phyloP scores from a whole-genome alignment of 2,329 filamentous ascomycete species.

The Arachnopeziza araneosa region DNA sequence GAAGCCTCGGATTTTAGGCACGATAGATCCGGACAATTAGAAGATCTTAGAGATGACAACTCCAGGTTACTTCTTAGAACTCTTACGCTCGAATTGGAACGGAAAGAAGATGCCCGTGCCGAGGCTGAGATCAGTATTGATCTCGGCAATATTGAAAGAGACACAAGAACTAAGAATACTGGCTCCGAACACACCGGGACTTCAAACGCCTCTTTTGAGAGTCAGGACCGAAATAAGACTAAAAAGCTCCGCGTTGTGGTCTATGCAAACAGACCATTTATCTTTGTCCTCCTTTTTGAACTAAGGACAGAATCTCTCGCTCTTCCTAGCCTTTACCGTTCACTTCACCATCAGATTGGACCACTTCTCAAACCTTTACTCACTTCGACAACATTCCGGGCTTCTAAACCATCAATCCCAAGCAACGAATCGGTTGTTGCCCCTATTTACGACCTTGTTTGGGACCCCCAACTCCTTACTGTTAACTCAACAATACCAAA shows the following conservation, averaged over 20 bases:
- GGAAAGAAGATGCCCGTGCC: constrained; percentile 33
- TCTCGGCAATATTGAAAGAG: constrained; percentile 28
- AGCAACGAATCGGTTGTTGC: constrained; percentile 15
- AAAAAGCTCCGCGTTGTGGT: constrained; percentile 62
- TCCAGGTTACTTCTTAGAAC: constrained; percentile 59
- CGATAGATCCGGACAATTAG: constrained; percentile 2
- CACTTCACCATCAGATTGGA: constrained; percentile 54
- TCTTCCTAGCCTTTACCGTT: constrained; percentile 51
- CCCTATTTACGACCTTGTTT: constrained; percentile 57
- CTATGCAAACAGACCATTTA: constrained; percentile 69
- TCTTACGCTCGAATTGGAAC: constrained; percentile 58
- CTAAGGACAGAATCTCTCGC: constrained; percentile 53
- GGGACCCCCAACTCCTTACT: constrained; percentile 51
- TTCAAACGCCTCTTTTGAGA: constrained; percentile 33
- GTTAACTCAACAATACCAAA: constrained; percentile 61
- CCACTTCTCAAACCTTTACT: constrained; percentile 53
- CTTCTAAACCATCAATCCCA: constrained; percentile 39
- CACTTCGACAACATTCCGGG: constrained; percentile 51
- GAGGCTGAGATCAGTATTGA: constrained; percentile 43
- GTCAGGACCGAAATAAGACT: constrained; percentile 48
- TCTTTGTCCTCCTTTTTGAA: constrained; percentile 71
- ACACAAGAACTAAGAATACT: constrained; percentile 7
- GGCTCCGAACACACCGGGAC: constrained; percentile 22
- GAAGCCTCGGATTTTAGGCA: constrained; percentile 1
- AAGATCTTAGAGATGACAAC: constrained; percentile 31